phyloP scores from a whole-genome alignment of 2,329 filamentous ascomycete genomes.

The Corniculantispora saksenae region DNA sequence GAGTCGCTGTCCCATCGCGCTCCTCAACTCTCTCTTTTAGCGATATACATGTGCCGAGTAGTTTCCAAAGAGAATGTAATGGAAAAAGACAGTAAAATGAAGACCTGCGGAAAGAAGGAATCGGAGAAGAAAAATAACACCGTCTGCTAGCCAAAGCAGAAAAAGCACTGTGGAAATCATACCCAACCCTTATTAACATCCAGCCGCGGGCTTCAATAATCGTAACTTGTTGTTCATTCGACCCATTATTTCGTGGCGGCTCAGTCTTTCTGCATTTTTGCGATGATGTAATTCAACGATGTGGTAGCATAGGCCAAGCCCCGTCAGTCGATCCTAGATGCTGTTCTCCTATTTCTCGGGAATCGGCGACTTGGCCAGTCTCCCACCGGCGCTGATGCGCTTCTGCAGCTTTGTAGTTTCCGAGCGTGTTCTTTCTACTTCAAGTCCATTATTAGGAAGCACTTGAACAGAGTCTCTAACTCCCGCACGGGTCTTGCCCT shows the following conservation, averaged over 20 bases:
- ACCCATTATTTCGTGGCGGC: constrained; percentile 12
- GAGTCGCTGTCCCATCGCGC: not conserved
- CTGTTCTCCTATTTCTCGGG: constrained; percentile 58
- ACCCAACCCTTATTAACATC: constrained; percentile 7
- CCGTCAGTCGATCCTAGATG: constrained; percentile 41
- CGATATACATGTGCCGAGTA: not conserved
- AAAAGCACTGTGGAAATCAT: constrained; percentile 5
- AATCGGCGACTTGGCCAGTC: constrained; percentile 66
- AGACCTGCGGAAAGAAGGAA: not conserved
- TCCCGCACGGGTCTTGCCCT: constrained; percentile 46
- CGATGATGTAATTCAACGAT: constrained; percentile 32
- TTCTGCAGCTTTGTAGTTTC: constrained; percentile 71
- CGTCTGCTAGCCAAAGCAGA: not conserved
- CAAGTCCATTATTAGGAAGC: constrained; percentile 50
- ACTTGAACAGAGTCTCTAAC: constrained; percentile 62
- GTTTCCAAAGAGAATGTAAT: not conserved
- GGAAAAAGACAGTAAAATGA: not conserved
- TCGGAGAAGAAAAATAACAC: not conserved
- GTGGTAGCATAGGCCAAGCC: constrained; percentile 40
- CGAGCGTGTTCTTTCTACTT: constrained; percentile 53
- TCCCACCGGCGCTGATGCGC: constrained; percentile 74
- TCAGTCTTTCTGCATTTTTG: constrained; percentile 24
- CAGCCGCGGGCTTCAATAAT: not conserved
- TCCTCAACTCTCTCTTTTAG: constrained; percentile 7
- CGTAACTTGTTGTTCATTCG: constrained; percentile 13